phyloP scores from a whole-genome alignment of 768 basidiomycete species.

The Baorangia bicolor region DNA sequence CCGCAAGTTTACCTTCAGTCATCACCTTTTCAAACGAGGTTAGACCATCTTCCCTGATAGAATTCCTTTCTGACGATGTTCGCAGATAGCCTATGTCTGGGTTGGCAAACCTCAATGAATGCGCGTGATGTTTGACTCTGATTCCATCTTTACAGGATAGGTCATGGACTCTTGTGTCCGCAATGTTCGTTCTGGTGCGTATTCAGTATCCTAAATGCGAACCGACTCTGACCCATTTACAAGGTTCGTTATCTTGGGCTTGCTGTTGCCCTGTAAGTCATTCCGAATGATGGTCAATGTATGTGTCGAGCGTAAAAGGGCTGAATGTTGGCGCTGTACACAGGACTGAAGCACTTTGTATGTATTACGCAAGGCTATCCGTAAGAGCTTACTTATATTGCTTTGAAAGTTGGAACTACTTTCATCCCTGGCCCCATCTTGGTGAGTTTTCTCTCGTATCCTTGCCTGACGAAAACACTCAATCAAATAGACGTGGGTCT shows the following conservation, averaged over 20 bases:
- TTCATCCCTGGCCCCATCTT: conserved; percentile 16
- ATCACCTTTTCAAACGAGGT: no score
- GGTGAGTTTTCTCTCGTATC: not conserved
- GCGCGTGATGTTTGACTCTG: not conserved
- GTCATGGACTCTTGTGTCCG: conserved; percentile 16
- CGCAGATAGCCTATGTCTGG: conserved; percentile 5
- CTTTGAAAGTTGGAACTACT: conserved; percentile 6
- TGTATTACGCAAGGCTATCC: not conserved
- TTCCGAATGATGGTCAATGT: not conserved
- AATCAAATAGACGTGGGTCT: conserved; percentile 13
- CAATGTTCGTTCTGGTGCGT: no score
- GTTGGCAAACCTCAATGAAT: no score
- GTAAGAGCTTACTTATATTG: not conserved
- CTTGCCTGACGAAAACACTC: not conserved
- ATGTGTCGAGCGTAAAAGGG: no score
- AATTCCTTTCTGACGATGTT: not conserved
- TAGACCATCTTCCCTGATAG: not conserved
- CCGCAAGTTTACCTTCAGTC: not conserved
- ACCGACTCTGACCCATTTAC: no score
- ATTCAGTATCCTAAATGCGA: no score
- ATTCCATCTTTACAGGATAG: conserved; percentile 4
- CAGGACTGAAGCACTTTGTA: conserved; percentile 11
- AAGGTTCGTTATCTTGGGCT: no score
- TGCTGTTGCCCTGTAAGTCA: not conserved
- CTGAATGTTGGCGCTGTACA: no score